Evolutionary conservation across 768 basidiomycete species (phyloP), one percentile per base, ranked within the genome.

Genomic region (Mycena chlorophos): DNA sequence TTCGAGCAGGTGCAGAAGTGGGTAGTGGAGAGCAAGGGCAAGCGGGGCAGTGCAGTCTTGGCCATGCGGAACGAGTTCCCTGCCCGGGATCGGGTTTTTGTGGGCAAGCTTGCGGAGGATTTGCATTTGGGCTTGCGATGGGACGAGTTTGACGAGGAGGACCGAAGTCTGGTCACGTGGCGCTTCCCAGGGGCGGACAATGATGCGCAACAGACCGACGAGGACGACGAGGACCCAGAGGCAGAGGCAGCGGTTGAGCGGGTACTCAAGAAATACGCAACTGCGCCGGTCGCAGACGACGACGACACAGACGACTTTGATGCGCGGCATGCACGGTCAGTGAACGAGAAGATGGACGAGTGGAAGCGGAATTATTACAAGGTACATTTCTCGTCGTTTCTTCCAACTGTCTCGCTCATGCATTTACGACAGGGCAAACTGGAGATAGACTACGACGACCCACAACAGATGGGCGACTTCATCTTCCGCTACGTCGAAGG

Each of bases 351-450:
- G 76, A 90, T 98, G 88, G 84, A 86, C 37, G 87, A 89, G 63
- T 98, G 95, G 95, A 97, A 97, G 77, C 73, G 84, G 56, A 75
- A 71, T 2, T 98, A 99, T 75, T 99, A 98, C 73, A 80, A 79
- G 81, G 94, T 94, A 49, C 54, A 76, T 64, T 5, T 2, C 19
- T 12, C 52, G n/a, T 23, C 20, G 16, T 20, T 48, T 29, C 6
- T 23, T 27, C 14, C 20, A 54, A 47, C 27, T 42, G 40, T 23
- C 28, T n/a, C n/a, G n/a, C 34, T 58, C 20, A 57, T 49, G 2
- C 3, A 34, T 40, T 13, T 49, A 6, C 40, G 58, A 12, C 55
- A 96, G 92, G 89, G 84, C 30, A 99, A 99, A 72, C 73, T 99
- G 49, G 86, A 88, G 57, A 86, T 98, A 55, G 85, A 85, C 8